Evolutionary conservation across 768 basidiomycete species (phyloP).

Genomic region (Lactarius evosmus): DNA sequence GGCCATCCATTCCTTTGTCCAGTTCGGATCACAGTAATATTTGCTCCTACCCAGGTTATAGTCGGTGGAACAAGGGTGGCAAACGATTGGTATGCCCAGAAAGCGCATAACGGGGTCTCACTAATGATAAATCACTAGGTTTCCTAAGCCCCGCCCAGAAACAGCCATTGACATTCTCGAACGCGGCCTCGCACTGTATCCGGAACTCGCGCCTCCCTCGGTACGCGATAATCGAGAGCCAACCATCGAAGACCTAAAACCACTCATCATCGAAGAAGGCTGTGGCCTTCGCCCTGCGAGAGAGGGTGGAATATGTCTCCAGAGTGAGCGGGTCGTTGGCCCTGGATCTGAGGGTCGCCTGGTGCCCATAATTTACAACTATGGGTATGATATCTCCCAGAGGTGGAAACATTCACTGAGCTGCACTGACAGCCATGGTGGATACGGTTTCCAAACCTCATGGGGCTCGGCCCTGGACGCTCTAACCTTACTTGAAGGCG

Average conservation of each 20-base stretch:
- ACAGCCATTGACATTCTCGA: constrained; percentile 58
- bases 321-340: constrained; percentile 42
- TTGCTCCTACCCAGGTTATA: constrained; percentile 39
- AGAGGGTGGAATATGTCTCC: constrained; percentile 64
- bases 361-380: constrained; percentile 58
- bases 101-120: background rate
- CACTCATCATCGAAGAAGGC: constrained; percentile 41
- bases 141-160: constrained; percentile 59
- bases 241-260: constrained; percentile 40
- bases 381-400: constrained; percentile 46
- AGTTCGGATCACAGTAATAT: background rate
- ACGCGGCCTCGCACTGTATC: constrained; percentile 38
- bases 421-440: constrained; percentile 48
- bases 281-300: constrained; percentile 66
- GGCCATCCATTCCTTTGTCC: constrained; percentile 24
- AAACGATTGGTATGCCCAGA: constrained; percentile 56
- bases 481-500: constrained; percentile 46
- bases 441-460: constrained; percentile 60
- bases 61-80: constrained; percentile 57
- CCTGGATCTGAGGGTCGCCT: constrained; percentile 30
- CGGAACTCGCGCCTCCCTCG: constrained; percentile 35
- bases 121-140: constrained; percentile 40
- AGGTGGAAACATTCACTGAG: background rate
- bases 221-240: constrained; percentile 31
- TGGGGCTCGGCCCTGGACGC: constrained; percentile 61